Base-by-base conservation (phyloP, 2,329 filamentous ascomycete genomes). In the Sclerotinia borealis region DNA sequence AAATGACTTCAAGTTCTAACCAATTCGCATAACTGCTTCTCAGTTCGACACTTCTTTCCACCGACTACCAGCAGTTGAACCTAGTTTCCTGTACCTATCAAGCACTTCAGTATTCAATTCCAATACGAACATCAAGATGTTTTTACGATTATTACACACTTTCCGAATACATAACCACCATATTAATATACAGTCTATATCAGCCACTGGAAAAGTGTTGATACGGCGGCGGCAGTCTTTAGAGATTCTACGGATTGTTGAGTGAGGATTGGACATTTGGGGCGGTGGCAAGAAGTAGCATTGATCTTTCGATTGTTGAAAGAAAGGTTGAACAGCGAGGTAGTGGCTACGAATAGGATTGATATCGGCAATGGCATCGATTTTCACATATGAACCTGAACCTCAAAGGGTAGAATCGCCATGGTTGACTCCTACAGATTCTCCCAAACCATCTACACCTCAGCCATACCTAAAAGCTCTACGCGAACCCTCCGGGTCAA, bases 321-420 rank as follows among this genome's bases (percentile, higher is more conserved):
- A 13, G 19, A 39, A 58, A n/a, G 25, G 13, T 19, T 41, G 47
- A 50, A 17, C 9, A n/a, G 7, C 34, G 15, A 29, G 6, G 9
- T 37, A 34, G 36, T 49, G 17, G 34, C 47, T 25, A 49, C 34
- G 43, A 39, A 25, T n/a, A 29, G 31, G 11, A 29, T 59, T 45
- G 13, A 19, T 58, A 34, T 25, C 15, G 5, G 39, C 41, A 66
- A 96, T 95, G 91, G 93, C 95, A 64, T 97, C 93, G 15, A 91
- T 99, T 69, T 99, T 99, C 75, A 97, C 93, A 0, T 99, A 91
- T 74, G 92, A 97, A 66, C 87, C 91, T 2, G 89, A 96, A 68
- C 91, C 92, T 51, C 91, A 91, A 2, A 82, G 91, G 75, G 92
- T 98, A 41, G 89, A 90, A 17, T 98, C 93, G 22, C 95, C 95